Evolutionary conservation across 83 land plant genomes (phyloP), one percentile per base, ranked within the genome.

Genomic region (Picea abies): DNA sequence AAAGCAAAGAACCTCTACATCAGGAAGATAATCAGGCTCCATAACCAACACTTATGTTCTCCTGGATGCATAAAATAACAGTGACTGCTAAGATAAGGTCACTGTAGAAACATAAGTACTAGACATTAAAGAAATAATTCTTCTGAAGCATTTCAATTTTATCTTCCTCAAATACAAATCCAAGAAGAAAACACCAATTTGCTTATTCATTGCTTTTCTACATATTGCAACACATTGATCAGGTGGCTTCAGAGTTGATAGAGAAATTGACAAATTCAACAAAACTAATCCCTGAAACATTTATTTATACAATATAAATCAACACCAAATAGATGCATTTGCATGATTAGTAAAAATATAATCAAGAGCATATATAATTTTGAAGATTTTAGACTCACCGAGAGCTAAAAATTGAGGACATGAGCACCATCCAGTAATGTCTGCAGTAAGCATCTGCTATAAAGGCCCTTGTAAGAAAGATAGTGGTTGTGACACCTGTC

Each of bases 121-220:
- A 95, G 95, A 94, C 94, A 80, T 95, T 95, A 90, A 94, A 92
- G 83, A 56, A 87, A 35, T 94, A 89, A 84, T 85, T 84, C 82
- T 91, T 90, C 79, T 88, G 67, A 76, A 78, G 84, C 29, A 90
- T 78, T 82, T 94, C 96, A 39, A 56, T 83, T 5, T 85, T 15
- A 80, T 95, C 86, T 58, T 94, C 81, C 35, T 94, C 22, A 85
- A 63, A n/a, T 88, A 88, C 58, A 88, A 69, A 35, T 85, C 83
- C 58, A 80, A 15, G 65, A 3, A 88, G 82, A 88, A 85, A 79
- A 82, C 44, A 29, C 67, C 32, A 4, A 80, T 23, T 60, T 83
- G 83, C 35, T 69, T 32, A 3, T 25, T 32, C 3, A 72, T 63
- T 25, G 82, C 73, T 41, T 81, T 41, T 25, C 81, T 23, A 17